phyloP scores from a whole-genome alignment of 768 basidiomycete species.

The Lentinula sp. region DNA sequence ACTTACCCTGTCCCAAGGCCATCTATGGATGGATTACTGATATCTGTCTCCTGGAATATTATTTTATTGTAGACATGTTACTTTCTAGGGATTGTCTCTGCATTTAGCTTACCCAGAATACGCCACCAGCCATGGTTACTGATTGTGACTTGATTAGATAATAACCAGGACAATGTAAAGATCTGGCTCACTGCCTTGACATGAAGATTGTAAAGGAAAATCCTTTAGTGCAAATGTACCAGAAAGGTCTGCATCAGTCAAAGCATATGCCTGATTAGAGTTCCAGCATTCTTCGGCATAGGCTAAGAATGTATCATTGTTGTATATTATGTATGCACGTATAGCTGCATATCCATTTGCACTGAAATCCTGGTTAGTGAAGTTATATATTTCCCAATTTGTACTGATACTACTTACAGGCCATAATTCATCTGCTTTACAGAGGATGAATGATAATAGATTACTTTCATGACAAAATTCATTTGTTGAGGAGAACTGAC shows the following conservation, averaged over 20 bases:
- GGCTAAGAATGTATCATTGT: background rate
- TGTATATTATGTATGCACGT: conserved; percentile 9
- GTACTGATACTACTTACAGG: background rate
- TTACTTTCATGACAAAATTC: background rate
- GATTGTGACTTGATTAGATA: background rate
- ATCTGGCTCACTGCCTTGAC: background rate
- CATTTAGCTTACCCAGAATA: conserved; percentile 2
- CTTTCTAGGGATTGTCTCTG: too few species aligned
- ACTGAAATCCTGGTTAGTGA: background rate
- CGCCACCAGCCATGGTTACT: conserved; percentile 9
- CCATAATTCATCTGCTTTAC: background rate
- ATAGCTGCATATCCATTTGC: conserved; percentile 9
- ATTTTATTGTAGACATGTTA: background rate
- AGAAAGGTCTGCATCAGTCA: background rate
- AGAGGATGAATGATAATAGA: background rate
- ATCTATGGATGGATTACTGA: background rate
- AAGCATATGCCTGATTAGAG: conserved; percentile 3
- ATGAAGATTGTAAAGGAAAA: background rate
- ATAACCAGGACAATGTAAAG: background rate
- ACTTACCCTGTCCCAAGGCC: conserved; percentile 10
- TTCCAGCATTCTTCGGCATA: conserved; percentile 9
- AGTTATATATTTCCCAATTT: background rate
- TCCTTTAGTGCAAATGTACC: background rate
- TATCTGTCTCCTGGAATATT: background rate
- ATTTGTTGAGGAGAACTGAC: background rate